phyloP scores from a whole-genome alignment of 2,329 filamentous ascomycete genomes.

The Zalaria obscura region DNA sequence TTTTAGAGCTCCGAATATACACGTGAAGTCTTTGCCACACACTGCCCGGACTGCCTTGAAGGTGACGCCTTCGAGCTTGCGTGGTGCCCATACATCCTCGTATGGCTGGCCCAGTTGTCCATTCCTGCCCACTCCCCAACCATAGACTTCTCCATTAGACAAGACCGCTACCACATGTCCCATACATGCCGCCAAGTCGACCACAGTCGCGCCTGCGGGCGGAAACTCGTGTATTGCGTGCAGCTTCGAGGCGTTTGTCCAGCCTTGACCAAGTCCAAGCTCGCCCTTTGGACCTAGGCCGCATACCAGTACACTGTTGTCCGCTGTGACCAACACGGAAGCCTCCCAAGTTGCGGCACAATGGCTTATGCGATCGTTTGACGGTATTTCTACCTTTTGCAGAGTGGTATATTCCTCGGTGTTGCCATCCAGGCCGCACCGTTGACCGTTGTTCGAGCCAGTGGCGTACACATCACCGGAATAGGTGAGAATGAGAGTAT shows the following conservation, averaged over 20 bases:
- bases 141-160: conserved; percentile 62
- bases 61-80: conserved; percentile 40
- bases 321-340: conserved; percentile 44
- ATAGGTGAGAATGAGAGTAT: conserved; percentile 59
- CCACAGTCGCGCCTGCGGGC: conserved; percentile 41
- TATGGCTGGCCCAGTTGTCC: conserved; percentile 59
- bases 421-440: conserved; percentile 20
- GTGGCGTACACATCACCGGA: conserved; percentile 48
- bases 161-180: conserved; percentile 64
- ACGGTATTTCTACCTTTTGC: not conserved
- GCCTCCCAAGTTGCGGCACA: conserved; percentile 70
- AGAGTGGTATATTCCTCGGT: not conserved
- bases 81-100: conserved; percentile 42
- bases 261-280: conserved; percentile 43
- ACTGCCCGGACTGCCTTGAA: conserved; percentile 55
- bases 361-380: conserved; percentile 10
- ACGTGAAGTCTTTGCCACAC: conserved; percentile 79
- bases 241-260: conserved; percentile 18
- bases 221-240: conserved; percentile 48
- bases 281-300: conserved; percentile 60
- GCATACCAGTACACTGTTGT: conserved; percentile 44
- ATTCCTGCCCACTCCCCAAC: conserved; percentile 80
- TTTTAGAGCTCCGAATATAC: conserved; percentile 41
- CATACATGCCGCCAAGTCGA: conserved; percentile 58
- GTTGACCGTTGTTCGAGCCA: conserved; percentile 42